Percentiles rank a stretch among this genome's conserved stretches.
Conservation (phyloP, 164 flowering plant species). For the Malania oleifera region DNA sequence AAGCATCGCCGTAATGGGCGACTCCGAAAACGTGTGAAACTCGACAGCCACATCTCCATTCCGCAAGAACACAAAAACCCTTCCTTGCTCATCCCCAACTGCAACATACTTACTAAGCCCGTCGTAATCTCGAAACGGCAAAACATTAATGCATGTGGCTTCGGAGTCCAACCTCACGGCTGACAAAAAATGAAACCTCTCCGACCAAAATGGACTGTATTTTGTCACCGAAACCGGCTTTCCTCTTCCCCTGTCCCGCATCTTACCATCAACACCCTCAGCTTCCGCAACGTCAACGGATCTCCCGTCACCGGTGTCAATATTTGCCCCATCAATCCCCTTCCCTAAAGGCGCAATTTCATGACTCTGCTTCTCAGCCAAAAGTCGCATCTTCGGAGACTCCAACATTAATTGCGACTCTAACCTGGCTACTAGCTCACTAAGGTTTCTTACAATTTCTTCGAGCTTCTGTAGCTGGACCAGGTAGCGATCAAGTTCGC, state of each 20-base stretch:
- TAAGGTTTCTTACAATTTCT: conserved; percentile 53
- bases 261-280: conserved; percentile 5
- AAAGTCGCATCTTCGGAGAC: conserved; percentile 12
- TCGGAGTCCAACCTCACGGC: conserved; percentile 78
- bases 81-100: conserved; percentile 80
- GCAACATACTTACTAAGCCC: conserved; percentile 82
- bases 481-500: conserved; percentile 30
- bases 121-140: conserved; percentile 79
- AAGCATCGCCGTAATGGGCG: conserved; percentile 63
- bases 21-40: conserved; percentile 41
- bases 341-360: too few relatives aligned
- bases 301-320: conserved; percentile 3
- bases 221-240: conserved; percentile 54
- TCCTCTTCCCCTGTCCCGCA: conserved; percentile 21
- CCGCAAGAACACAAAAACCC: conserved; percentile 58
- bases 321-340: conserved; percentile 6
- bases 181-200: conserved; percentile 78
- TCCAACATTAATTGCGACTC: conserved; percentile 42
- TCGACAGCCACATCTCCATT: conserved; percentile 78
- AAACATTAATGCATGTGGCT: conserved; percentile 59
- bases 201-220: conserved; percentile 86
- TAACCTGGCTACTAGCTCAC: conserved; percentile 50
- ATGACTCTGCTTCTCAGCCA: conserved; percentile 8
- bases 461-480: conserved; percentile 58
- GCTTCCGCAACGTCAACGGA: too few relatives aligned